Conservation (phyloP, 2,329 filamentous ascomycete species). For the Alternaria consortialis region DNA sequence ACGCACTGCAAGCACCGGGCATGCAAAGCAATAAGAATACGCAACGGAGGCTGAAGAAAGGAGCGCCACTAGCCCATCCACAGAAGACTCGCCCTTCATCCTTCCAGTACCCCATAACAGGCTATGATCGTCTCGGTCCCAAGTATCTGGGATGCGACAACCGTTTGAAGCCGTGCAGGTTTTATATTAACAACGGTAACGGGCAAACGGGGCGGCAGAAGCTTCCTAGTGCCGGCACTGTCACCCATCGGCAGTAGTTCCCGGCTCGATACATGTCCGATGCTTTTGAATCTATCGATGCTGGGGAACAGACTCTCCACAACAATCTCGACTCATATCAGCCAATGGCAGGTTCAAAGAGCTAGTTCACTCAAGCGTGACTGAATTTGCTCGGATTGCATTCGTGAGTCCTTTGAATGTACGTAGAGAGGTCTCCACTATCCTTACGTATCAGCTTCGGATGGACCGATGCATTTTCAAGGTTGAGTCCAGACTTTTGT, state of each 20-base stretch:
- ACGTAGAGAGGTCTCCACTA: background rate
- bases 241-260: background rate
- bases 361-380: background rate
- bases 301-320: background rate
- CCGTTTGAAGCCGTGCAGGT: background rate
- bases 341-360: background rate
- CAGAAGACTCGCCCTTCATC: background rate
- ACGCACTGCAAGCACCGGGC: background rate
- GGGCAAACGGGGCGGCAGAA: background rate
- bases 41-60: background rate
- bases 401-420: background rate
- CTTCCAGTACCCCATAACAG: background rate
- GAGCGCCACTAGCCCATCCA: background rate
- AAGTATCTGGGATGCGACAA: background rate
- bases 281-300: background rate
- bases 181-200: slow-evolving; percentile 1
- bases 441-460: background rate
- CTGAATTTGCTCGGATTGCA: background rate
- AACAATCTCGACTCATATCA: background rate
- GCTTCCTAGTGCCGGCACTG: background rate
- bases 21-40: background rate
- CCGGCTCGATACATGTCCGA: background rate
- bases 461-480: background rate
- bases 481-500: background rate
- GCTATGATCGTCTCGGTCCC: background rate